Base-by-base conservation (phyloP, 495 filamentous ascomycete species). In the Daldinia concentrica region DNA sequence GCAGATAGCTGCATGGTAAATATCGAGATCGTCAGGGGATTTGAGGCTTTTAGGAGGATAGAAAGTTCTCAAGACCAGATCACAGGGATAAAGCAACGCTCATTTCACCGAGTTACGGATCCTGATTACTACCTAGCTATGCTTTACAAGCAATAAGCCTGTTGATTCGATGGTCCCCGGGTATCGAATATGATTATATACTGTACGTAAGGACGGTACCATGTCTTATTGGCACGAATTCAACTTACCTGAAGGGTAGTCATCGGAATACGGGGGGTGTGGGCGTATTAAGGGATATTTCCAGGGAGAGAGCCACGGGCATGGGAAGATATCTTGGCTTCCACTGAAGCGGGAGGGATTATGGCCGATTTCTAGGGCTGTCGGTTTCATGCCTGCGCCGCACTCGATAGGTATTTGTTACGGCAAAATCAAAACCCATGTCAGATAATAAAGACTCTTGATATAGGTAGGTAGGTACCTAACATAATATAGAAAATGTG, bases 11-110 rank as follows among this genome's bases (percentile, higher is more conserved):
- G 66, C 62, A 71, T 55, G 30, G 58, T 1, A 30, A 71, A 64
- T 71, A 74, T 74, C 71, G 67, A 74, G 71, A 74, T 71, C 71
- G 71, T 71, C 71, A 74, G 71, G 71, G 71, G 71, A 71, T 52
- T 57, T 48, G 48, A 70, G 58, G 58, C 67, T 71, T 67, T 60
- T 57, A 58, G 52, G 8, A 59, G 30, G 30, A 52, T 15, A 19
- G 48, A 17, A 70, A 39, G 63, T 45, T 66, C 51, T 30, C 22
- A 11, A 63, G 30, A 32, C 36, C 43, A 66, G 36, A 57, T 34
- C 55, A 56, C 71, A 69, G 62, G 54, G 62, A 64, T 64, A 30
- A 48, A 58, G 43, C 32, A 32, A 64, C 32, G 51, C 37, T 66
- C 58, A 66, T 67, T 62, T 73, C 60, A 69, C 43, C 66, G 62